Evolutionary conservation across 2,329 filamentous ascomycete species (phyloP), one percentile per base, ranked within the genome.

Genomic region (Sporothrix phasma): DNA sequence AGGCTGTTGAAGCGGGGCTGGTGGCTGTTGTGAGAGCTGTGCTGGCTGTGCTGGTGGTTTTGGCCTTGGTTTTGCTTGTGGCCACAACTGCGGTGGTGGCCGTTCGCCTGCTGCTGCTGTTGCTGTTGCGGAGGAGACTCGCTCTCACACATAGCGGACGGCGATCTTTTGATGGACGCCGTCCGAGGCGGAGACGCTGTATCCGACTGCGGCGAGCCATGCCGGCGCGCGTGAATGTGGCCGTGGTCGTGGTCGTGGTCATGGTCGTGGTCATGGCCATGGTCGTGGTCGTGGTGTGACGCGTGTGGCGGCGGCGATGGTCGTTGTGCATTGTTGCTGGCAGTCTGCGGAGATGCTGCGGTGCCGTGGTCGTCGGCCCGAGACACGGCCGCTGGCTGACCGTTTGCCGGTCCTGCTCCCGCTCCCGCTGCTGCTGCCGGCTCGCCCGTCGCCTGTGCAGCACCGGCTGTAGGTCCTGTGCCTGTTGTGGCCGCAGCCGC

Each of bases 121-220:
- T 31, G 24, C 15, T 45, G 56, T n/a, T 45, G 39, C 17, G 53
- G 54, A 5, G 46, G 29, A 1, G 56, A 29, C 26, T 58, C 62
- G 17, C 41, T 59, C 10, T 49, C 43, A 4, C 22, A 22, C 6
- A 26, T 15, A 5, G 62, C 45, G n/a, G 54, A 45, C 13, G 54
- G 62, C 8, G 62, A 63, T n/a, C 46, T 46, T 6, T 53, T 34
- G 31, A 45, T 19, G 3, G 62, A 64, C 1, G 19, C 54, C 3
- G 62, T 17, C 3, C 26, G 62, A 46, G 53, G 45, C 17, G 31
- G 54, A 11, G 62, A 58, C 7, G 46, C n/a, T 3, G 45, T 43
- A 17, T 60, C 54, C 7, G 62, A 64, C 34, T 53, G 62, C 19
- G 45, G 62, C 34, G 54, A 60, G 37, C 62, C 37, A n/a, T 59